These are phyloP conservation scores for Epichloe festucae DNA, from an alignment of 2,329 filamentous ascomycete species.

Conservation along the genomic window DNA sequence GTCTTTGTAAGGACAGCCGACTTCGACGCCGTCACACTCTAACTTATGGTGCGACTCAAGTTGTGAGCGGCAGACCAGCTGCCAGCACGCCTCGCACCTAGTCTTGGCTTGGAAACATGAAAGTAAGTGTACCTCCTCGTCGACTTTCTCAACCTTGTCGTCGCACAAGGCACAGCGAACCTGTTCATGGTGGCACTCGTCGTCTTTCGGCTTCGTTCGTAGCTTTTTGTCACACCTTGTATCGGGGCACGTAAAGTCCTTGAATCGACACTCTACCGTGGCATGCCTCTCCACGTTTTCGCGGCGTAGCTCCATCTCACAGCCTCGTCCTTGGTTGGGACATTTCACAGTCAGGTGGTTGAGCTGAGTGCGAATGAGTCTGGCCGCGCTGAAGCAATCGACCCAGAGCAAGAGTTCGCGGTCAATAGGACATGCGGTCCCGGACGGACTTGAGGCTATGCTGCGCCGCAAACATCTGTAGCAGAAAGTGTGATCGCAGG, in stretches of 20 bases:
- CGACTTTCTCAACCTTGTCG: constrained; percentile 32
- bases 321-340: constrained; percentile 39
- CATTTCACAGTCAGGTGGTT: constrained; percentile 47
- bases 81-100: constrained; percentile 36
- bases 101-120: constrained; percentile 33
- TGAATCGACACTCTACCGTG: constrained; percentile 42
- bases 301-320: constrained; percentile 35
- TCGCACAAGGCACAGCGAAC: constrained; percentile 41
- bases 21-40: constrained; percentile 36
- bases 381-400: constrained; percentile 28
- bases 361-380: constrained; percentile 46
- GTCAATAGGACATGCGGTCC: constrained; percentile 43
- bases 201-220: constrained; percentile 34
- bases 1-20: constrained; percentile 33
- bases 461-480: constrained; percentile 38
- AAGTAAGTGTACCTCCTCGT: constrained; percentile 23
- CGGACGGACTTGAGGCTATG: constrained; percentile 26
- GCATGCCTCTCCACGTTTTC: constrained; percentile 44
- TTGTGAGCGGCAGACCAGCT: constrained; percentile 29
- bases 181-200: constrained; percentile 41
- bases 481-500: constrained; percentile 55
- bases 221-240: constrained; percentile 37
- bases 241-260: constrained; percentile 42
- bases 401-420: constrained; percentile 29
- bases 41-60: constrained; percentile 33